Percentiles rank a stretch among this genome's conserved stretches.
These are phyloP conservation scores for Penicillium decumbens DNA, from an alignment of 2,329 filamentous ascomycete genomes.

Conservation along the genomic window DNA sequence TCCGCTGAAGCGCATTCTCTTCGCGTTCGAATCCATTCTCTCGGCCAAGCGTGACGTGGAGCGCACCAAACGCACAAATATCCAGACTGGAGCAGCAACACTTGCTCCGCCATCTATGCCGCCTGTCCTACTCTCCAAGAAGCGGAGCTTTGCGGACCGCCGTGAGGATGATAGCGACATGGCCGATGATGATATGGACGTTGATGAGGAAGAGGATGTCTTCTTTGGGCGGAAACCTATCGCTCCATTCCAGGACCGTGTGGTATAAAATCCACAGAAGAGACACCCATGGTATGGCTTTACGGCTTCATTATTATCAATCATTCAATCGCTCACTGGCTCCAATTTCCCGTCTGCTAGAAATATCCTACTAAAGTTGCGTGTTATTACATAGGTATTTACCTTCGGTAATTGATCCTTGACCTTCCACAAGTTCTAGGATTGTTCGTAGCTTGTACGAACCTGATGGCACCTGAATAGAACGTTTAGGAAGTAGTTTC, in stretches of 20 bases:
- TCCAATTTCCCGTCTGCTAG: conserved; percentile 6
- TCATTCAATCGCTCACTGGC: neutral
- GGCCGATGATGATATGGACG: conserved; percentile 21
- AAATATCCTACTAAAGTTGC: conserved; percentile 10
- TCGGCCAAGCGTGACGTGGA: conserved; percentile 43
- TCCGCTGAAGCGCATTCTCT: conserved; percentile 32
- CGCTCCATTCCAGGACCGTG: conserved; percentile 34
- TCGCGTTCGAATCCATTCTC: conserved; percentile 41
- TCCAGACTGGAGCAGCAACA: conserved; percentile 6
- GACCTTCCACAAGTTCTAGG: neutral
- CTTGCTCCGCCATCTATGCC: conserved; percentile 16
- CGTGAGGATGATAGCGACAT: conserved; percentile 25
- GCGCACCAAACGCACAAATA: conserved; percentile 16
- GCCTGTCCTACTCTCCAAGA: conserved; percentile 19
- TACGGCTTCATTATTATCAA: neutral
- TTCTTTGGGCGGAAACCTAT: conserved; percentile 24
- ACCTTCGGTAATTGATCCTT: neutral
- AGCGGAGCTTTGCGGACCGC: conserved; percentile 33
- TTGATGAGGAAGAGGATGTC: conserved; percentile 20
- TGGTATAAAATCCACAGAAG: neutral
- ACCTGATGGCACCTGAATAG: neutral
- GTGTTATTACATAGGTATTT: neutral
- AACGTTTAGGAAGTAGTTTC: too few relatives aligned
- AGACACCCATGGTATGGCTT: conserved; percentile 7
- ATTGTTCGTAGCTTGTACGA: neutral